Base-by-base conservation (phyloP, 805 yeast genomes). In the Blastobotrys peoriensis region DNA sequence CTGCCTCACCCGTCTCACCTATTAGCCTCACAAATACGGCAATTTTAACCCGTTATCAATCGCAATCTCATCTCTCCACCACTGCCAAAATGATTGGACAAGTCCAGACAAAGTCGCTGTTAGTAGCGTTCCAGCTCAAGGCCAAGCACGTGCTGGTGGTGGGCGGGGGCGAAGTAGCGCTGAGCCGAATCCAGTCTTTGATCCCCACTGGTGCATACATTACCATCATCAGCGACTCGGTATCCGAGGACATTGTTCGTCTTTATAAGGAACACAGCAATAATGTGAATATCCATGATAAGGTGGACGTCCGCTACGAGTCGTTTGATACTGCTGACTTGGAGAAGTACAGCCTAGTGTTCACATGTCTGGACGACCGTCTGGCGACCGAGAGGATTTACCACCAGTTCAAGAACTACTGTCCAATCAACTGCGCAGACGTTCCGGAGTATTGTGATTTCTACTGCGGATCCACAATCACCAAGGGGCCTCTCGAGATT, bases 381-480 rank as follows among this genome's bases (percentile, higher is more conserved):
- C 69, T 66, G 9, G 64, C 75, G 40, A 77, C 86, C 27, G 67
- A 72, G 18, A 62, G 65, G 50, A 78, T 86, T 17, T 85, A 81
- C 58, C 71, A 75, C 49, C 64, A 66, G 39, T 68, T 75, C 49
- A 58, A 62, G 63, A 69, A 48, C 63, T 71, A 48, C 66, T 68
- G 46, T 52, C 86, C 60, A 20, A 86, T 83, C 19, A 86, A 86
- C 57, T 81, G 85, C 33, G 95, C 95, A 1, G 95, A 86, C 60
- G 83, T 83, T 49, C 94, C 95, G 2, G 74, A 75, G n/a, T 66
- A 78, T 48, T 86, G 95, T 66, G 95, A 86, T 62, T 86, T 84
- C 62, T 86, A 84, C 65, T 86, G 86, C 61, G 95, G 95, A 1
- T 76, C 89, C 19, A 79, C 82, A 67, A 79, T 76, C 60, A 72